Evolutionary conservation across 2,329 filamentous ascomycete genomes (phyloP), one percentile per base, ranked within the genome.

Genomic region (Herpotrichia juniperi): DNA sequence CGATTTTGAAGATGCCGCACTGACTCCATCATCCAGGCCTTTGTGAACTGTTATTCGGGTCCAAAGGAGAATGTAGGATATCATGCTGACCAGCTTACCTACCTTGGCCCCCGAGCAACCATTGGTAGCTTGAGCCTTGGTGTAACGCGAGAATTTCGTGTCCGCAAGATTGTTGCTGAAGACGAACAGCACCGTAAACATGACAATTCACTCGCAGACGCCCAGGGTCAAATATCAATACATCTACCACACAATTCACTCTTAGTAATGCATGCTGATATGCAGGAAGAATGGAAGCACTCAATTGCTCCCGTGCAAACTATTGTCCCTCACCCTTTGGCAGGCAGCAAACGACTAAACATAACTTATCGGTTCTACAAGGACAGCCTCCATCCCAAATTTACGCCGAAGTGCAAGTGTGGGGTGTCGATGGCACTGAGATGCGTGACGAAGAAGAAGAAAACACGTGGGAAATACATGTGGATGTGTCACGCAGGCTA

Each of bases 221-320:
- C 83, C 0, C 85, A 90, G 65, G 93, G 93, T 3, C 93, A 96
- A 69, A 93, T 97, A 52, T 87, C 91, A 1, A 94, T 97, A 37
- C 91, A 97, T 63, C 84, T 97, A 0, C 93, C 93, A 0, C 94
- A 97, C 73, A 97, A 97, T 72, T 96, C 91, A 0, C 82, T 97
- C 0, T 81, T 99, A 0, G 81, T 97, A 9, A 97, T 99, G 94
- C 93, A 97, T 67, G 93, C 93, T 1, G 91, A 96, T 69, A 97
- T 96, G 91, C 93, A 97, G 68, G 93, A 97, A 68, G 88, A 90
- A 68, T 97, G 92, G 92, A 97, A 97, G 72, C 94, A 99, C 72
- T 84, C 85, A 59, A 89, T 99, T 37, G 81, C 86, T 0, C 89
- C 92, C 0, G 87, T 89, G 0, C 80, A 82, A 43, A 85, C 87